Evolutionary conservation across 805 yeast genomes (phyloP), one percentile per base, ranked within the genome.

Genomic region (Lachancea waltii): DNA sequence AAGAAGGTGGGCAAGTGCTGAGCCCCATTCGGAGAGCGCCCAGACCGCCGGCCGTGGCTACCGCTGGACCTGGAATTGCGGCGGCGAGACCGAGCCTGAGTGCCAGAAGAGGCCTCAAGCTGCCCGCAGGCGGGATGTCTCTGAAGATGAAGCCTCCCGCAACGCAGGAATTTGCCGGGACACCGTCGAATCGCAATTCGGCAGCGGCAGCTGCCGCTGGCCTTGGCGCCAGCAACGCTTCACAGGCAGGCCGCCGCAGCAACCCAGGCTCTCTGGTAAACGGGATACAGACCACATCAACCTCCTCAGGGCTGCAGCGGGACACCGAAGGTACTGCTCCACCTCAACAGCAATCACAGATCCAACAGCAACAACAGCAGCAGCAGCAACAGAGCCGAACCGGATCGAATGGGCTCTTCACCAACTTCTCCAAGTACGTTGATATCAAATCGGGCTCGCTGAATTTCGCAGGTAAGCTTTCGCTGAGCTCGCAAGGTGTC

Each of bases 371-470:
- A 11, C 20, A 8, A 8, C 36, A 23, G 13, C 30, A 27, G 18
- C 30, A 27, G 7, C 36, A 33, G 30, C 36, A 22, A 9, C 35
- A 33, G 17, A 33, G 23, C 16, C 39, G 25, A 24, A 35, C 38
- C 7, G 41, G 33, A 13, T 49, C 53, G 10, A 48, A 46, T 7
- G 87, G 87, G 10, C 60, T 82, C 36, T 89, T 92, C 65, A 82
- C 89, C 8, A 79, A 81, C 55, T 92, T 84, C 58, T 76, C 94
- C 17, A 82, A 85, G 53, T 90, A 85, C 56, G 75, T 92, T 34
- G 97, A 92, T 61, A 81, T 90, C 49, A 85, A 86, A 55, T 82
- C 95, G 0, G 98, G 98, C 3, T 78, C 89, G 3, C 72, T 92
- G 41, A 89, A 85, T 53, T 92, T 92, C 60, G 81, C 89, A 1